Conservation (phyloP, 345 rosid genomes). For the Citrus mangshanensis region DNA sequence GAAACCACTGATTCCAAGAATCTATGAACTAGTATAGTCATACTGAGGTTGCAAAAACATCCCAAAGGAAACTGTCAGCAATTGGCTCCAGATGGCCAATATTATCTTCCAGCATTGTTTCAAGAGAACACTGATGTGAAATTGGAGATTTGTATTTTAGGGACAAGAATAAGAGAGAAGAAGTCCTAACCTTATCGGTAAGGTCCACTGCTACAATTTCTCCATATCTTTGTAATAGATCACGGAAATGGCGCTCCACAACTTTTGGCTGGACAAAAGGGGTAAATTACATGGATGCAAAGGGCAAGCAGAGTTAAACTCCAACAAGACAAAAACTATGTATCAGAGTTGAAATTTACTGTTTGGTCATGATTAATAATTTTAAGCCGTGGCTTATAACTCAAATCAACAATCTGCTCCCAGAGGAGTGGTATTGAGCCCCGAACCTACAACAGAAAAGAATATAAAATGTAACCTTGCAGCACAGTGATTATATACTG, state of each 20-base stretch:
- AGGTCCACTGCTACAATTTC: slow-evolving; percentile 67
- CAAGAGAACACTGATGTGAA: not conserved
- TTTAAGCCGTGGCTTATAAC: slow-evolving; percentile 80
- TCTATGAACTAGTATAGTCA: not conserved
- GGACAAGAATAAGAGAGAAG: slow-evolving; percentile 14
- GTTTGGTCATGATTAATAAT: slow-evolving; percentile 64
- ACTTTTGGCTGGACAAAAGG: slow-evolving; percentile 57
- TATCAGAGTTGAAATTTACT: slow-evolving; percentile 34
- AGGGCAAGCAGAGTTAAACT: slow-evolving; percentile 12
- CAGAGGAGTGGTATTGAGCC: slow-evolving; percentile 97
- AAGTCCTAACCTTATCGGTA: slow-evolving; percentile 62
- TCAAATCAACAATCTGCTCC: slow-evolving; percentile 99
- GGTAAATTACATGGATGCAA: slow-evolving; percentile 12
- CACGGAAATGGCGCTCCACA: slow-evolving; percentile 85
- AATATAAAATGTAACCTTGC: slow-evolving; percentile 6
- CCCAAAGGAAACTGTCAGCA: slow-evolving; percentile 10
- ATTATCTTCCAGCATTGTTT: not conserved
- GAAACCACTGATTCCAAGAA: not conserved
- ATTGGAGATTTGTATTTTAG: slow-evolving; percentile 2
- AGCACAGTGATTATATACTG: not conserved
- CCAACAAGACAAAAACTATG: slow-evolving; percentile 5
- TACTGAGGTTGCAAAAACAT: not conserved
- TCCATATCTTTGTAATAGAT: slow-evolving; percentile 89
- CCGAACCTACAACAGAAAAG: slow-evolving; percentile 53
- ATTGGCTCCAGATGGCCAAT: not conserved